Conservation (phyloP, 441 rosid species). For the Populus hybrid region DNA sequence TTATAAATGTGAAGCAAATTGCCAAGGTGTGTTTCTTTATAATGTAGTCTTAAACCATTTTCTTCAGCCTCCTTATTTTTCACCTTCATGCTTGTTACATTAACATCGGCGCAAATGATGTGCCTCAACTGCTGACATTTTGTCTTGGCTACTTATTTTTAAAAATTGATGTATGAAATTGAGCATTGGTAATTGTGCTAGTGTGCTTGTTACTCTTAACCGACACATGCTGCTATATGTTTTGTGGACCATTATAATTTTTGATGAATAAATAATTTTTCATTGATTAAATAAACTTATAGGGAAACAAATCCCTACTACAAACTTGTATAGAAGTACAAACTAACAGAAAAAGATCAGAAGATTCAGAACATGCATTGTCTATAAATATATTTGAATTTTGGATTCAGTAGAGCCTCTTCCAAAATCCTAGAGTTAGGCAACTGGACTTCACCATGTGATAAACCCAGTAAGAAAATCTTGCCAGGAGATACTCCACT, state of each 20-base stretch:
- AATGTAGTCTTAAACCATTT: background rate
- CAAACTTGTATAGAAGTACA: no score
- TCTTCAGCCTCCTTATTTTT: background rate
- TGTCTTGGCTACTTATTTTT: background rate
- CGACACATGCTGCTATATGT: background rate
- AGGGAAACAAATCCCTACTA: no score
- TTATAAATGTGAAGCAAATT: conserved; percentile 93
- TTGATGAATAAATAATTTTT: no score
- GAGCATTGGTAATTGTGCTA: background rate
- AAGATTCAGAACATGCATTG: no score
- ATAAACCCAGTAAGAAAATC: no score
- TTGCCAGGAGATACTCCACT: no score
- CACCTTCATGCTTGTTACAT: background rate
- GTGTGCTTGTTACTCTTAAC: background rate
- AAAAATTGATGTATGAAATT: background rate
- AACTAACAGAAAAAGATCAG: no score
- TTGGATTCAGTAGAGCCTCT: no score
- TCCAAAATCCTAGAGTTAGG: no score
- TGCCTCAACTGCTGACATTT: background rate
- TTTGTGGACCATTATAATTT: background rate
- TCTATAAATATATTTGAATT: no score
- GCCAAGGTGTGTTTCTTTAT: conserved; percentile 58
- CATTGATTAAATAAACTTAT: no score
- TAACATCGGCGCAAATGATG: background rate
- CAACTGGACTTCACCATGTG: no score